Percentiles rank a stretch among this genome's conserved stretches.
phyloP scores from a whole-genome alignment of 352 stramenopile genomes.

The Phytophthora tentaculata region DNA sequence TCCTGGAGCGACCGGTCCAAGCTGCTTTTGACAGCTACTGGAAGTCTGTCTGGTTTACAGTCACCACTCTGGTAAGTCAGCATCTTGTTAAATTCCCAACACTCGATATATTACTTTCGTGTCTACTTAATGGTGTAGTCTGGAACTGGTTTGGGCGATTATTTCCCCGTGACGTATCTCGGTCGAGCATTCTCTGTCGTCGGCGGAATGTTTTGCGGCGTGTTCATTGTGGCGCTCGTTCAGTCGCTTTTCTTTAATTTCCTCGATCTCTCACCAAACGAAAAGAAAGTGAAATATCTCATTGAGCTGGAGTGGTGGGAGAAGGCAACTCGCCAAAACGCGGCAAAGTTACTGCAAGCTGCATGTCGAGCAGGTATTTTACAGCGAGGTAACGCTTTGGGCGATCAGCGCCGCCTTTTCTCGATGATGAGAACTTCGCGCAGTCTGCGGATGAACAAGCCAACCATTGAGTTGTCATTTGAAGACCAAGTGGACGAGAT shows the following conservation, averaged over 20 bases:
- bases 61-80: conserved; percentile 63
- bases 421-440: conserved; percentile 35
- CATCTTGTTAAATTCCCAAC: background rate
- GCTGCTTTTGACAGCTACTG: conserved; percentile 71
- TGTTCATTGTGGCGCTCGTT: conserved; percentile 73
- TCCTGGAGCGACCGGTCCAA: conserved; percentile 72
- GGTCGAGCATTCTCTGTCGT: conserved; percentile 60
- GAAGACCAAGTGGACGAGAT: conserved; percentile 60
- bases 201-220: conserved; percentile 74
- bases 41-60: conserved; percentile 74
- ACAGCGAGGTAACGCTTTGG: background rate
- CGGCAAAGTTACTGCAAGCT: conserved; percentile 50
- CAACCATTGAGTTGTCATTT: conserved; percentile 39
- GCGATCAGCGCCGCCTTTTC: conserved; percentile 35
- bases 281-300: conserved; percentile 70
- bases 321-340: conserved; percentile 47
- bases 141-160: conserved; percentile 74
- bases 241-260: conserved; percentile 82
- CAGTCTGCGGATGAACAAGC: conserved; percentile 38
- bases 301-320: conserved; percentile 72
- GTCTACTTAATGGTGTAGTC: conserved; percentile 40
- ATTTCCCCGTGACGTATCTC: conserved; percentile 73
- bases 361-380: conserved; percentile 45
- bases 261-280: conserved; percentile 66
- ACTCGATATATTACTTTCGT: background rate